Conservation (phyloP, 2,329 filamentous ascomycete species). For the Fusarium sp. region DNA sequence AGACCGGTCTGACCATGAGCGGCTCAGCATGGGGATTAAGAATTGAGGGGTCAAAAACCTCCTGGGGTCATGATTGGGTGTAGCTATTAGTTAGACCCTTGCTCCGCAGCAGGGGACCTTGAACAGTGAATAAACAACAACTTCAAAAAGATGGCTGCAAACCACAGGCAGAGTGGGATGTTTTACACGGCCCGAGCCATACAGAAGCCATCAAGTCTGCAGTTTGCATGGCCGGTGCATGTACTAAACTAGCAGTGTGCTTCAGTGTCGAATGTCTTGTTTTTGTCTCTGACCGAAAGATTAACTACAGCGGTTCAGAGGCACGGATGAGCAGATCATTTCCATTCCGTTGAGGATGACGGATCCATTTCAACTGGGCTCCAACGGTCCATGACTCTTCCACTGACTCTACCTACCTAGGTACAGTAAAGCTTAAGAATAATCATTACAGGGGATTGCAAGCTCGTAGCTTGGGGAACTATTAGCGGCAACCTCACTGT, state of each 20-base stretch:
- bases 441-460: neutral
- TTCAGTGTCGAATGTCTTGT: neutral
- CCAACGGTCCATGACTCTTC: slow-evolving; percentile 27
- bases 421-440: slow-evolving; percentile 6
- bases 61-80: slow-evolving; percentile 20
- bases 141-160: slow-evolving; percentile 11
- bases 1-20: slow-evolving; percentile 11
- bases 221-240: slow-evolving; percentile 18
- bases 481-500: slow-evolving; percentile 21
- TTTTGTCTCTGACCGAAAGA: slow-evolving; percentile 9
- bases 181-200: slow-evolving; percentile 23
- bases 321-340: neutral
- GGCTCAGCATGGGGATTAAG: slow-evolving; percentile 32
- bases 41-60: slow-evolving; percentile 20
- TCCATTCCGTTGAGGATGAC: neutral
- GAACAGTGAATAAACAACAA: slow-evolving; percentile 3
- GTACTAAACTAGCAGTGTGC: neutral
- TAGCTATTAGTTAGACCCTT: slow-evolving; percentile 20
- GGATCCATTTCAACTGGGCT: neutral
- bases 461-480: slow-evolving; percentile 10
- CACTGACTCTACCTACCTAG: neutral
- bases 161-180: slow-evolving; percentile 26
- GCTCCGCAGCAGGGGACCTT: slow-evolving; percentile 19
- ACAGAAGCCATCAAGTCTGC: slow-evolving; percentile 11
- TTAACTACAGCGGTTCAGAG: slow-evolving; percentile 1